phyloP scores from a whole-genome alignment of 164 flowering plant species.

The Aristolochia contorta region DNA sequence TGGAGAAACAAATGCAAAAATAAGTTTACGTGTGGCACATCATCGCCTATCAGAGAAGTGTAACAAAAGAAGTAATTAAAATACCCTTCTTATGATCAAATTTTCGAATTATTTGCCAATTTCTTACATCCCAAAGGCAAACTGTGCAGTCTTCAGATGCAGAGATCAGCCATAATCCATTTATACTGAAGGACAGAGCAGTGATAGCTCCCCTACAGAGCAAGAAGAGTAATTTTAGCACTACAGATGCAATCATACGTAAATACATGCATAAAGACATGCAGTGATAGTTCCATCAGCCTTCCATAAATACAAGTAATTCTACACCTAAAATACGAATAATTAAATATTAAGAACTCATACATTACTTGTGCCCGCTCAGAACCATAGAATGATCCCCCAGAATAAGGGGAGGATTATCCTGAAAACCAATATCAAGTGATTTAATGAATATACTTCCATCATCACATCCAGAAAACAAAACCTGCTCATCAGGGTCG shows the following conservation, averaged over 20 bases:
- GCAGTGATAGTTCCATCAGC: neutral
- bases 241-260: neutral
- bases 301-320: neutral
- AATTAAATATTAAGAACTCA: conserved; percentile 3
- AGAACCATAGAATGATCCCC: conserved; percentile 23
- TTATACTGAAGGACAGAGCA: conserved; percentile 31
- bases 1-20: no score
- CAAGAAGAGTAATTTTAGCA: neutral
- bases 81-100: conserved; percentile 44
- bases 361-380: conserved; percentile 53
- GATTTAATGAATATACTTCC: conserved; percentile 34
- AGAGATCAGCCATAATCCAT: conserved; percentile 29
- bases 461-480: conserved; percentile 38
- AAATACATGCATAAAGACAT: neutral
- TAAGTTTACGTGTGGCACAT: no score
- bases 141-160: conserved; percentile 48
- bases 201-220: conserved; percentile 40
- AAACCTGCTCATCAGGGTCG: conserved; percentile 29
- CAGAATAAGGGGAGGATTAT: conserved; percentile 15
- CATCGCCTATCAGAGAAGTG: no score
- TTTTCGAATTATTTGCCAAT: conserved; percentile 20
- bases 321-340: neutral
- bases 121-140: conserved; percentile 42
- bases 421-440: conserved; percentile 28
- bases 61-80: no score